Evolutionary conservation across 2,329 filamentous ascomycete genomes (phyloP), one percentile per base, ranked within the genome.

Genomic region (Aspergillus sclerotialis): DNA sequence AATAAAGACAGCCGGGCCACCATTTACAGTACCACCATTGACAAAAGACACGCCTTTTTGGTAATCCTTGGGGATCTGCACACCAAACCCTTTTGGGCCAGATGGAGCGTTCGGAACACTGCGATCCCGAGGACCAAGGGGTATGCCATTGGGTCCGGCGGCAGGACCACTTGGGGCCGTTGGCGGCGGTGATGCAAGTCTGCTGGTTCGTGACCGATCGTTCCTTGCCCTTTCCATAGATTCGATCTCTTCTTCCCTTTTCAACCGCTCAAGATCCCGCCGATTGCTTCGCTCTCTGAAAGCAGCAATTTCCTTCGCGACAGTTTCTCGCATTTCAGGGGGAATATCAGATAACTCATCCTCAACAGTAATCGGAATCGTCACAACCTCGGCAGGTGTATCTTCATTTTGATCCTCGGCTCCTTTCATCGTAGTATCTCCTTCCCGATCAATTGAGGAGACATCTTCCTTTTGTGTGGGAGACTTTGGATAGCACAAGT

Each of bases 321-420:
- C 92, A 0, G 87, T 89, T 56, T 94, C 92, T 15, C 92, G 81
- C 87, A 94, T 93, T 56, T 96, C 92, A 1, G 86, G 82, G 0
- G 92, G 92, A 30, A 98, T 95, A 52, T 98, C 92, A 13, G 89
- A 82, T 28, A 98, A 71, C 54, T 98, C 92, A 53, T 98, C 93
- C 43, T 98, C 92, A 33, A 84, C 77, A 1, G 82, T 80, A 19
- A 94, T 73, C 4, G 88, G 82, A 39, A 96, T 94, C 38, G 89
- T 94, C 44, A 94, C 82, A 25, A 95, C 82, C 60, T 94, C 88
- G 5, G 86, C 80, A 35, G 78, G 76, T 26, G 65, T 63, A 21
- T 79, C 78, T 25, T 77, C 78, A 24, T 70, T 68, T 16, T 70
- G 63, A 11, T 61, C 59, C 1, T 72, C 74, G 12, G 56, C 63